phyloP scores from a whole-genome alignment of 169 alveolate genomes.

The Condylostoma magnum region DNA sequence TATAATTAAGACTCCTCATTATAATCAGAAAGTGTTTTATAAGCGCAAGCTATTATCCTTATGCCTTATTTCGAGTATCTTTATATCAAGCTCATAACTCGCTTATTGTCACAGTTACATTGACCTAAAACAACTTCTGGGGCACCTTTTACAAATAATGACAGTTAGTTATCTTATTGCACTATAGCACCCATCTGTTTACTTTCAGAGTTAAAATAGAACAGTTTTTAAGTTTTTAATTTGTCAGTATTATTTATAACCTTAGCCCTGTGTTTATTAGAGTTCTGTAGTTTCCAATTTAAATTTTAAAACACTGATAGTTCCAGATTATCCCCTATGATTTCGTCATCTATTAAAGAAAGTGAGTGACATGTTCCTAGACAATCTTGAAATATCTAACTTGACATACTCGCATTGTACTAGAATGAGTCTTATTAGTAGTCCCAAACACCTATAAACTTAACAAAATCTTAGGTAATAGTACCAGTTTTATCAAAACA shows the following conservation, averaged over 20 bases:
- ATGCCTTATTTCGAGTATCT: constrained; percentile 67
- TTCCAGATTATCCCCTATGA: constrained; percentile 85
- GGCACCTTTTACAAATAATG: constrained; percentile 84
- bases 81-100: constrained; percentile 65
- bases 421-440: neutral
- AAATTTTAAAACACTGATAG: constrained; percentile 81
- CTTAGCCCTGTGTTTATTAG: neutral
- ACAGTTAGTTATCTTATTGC: constrained; percentile 53
- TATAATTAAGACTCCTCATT: constrained; percentile 22
- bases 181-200: constrained; percentile 85
- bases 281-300: constrained; percentile 65
- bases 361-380: constrained; percentile 81
- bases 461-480: constrained; percentile 92
- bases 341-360: constrained; percentile 54
- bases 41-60: constrained; percentile 74
- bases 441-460: constrained; percentile 18
- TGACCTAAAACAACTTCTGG: constrained; percentile 85
- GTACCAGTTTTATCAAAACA: constrained; percentile 98
- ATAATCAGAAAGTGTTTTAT: constrained; percentile 47
- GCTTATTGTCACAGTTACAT: constrained; percentile 67
- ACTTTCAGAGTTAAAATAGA: constrained; percentile 77
- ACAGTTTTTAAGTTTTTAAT: constrained; percentile 56
- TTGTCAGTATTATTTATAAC: constrained; percentile 28
- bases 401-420: neutral
- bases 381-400: constrained; percentile 45